Conservation (phyloP, 2,329 filamentous ascomycete genomes). For the Colletotrichum zoysiae region DNA sequence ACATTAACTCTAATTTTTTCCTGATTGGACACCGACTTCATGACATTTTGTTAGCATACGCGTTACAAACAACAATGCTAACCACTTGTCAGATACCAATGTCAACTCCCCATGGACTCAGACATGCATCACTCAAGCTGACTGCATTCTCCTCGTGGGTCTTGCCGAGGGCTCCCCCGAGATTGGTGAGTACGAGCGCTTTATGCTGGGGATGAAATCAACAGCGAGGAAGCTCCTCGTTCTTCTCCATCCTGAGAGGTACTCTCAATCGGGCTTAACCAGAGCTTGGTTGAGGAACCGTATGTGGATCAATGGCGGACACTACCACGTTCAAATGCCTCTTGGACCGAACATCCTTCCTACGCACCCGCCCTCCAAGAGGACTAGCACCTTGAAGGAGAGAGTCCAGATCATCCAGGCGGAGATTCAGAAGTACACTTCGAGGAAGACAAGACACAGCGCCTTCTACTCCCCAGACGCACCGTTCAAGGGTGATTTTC, state of each 20-base stretch:
- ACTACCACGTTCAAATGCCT: slow-evolving; percentile 97
- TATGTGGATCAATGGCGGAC: slow-evolving; percentile 97
- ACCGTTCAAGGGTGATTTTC: slow-evolving; percentile 96
- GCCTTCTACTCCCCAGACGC: slow-evolving; percentile 92
- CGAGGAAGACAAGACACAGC: slow-evolving; percentile 87
- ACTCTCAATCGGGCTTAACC: slow-evolving; percentile 86
- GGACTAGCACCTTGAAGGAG: slow-evolving; percentile 89
- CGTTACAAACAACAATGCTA: slow-evolving; percentile 44
- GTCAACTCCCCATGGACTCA: slow-evolving; percentile 99
- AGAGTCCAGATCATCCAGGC: slow-evolving; percentile 94
- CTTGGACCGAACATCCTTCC: slow-evolving; percentile 83
- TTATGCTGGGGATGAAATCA: slow-evolving; percentile 96
- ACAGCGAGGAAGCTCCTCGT: slow-evolving; percentile 95
- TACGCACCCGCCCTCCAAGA: slow-evolving; percentile 79
- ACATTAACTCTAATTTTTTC: slow-evolving; percentile 77
- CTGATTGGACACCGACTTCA: slow-evolving; percentile 57
- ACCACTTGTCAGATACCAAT: slow-evolving; percentile 78
- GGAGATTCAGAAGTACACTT: slow-evolving; percentile 98
- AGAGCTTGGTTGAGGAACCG: slow-evolving; percentile 91
- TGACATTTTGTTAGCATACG: slow-evolving; percentile 21
- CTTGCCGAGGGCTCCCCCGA: slow-evolving; percentile 89
- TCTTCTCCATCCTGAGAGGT: slow-evolving; percentile 88
- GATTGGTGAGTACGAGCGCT: slow-evolving; percentile 96
- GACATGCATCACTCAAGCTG: slow-evolving; percentile 95
- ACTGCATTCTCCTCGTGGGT: slow-evolving; percentile 94